A percentile compares a stretch with the other conserved stretches of the same genome.
phyloP scores from a whole-genome alignment of 129 eudicot genomes.

The Arctium minus region DNA sequence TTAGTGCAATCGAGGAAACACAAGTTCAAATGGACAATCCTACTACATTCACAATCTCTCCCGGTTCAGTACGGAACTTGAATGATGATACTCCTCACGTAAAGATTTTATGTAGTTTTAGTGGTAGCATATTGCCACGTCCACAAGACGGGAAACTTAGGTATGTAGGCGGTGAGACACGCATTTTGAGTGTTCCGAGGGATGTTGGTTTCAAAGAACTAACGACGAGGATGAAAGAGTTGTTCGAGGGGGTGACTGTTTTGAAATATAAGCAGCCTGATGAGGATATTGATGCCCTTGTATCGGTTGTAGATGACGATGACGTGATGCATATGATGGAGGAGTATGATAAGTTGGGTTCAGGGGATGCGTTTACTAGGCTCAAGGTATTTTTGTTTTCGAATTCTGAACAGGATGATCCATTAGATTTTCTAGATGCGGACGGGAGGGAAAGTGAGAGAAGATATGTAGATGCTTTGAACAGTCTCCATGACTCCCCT shows the following conservation, averaged over 20 bases:
- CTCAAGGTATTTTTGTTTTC: slow-evolving; percentile 67
- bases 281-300: slow-evolving; percentile 95
- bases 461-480: slow-evolving; percentile 83
- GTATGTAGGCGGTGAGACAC: slow-evolving; percentile 90
- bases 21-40: slow-evolving; percentile 57
- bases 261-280: slow-evolving; percentile 90
- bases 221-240: slow-evolving; percentile 74
- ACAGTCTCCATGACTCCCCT: slow-evolving; percentile 69
- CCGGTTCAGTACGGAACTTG: slow-evolving; percentile 37
- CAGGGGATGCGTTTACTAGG: slow-evolving; percentile 73
- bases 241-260: slow-evolving; percentile 55
- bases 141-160: slow-evolving; percentile 93
- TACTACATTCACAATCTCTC: slow-evolving; percentile 23
- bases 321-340: slow-evolving; percentile 95
- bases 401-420: slow-evolving; percentile 53
- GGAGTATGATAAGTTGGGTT: slow-evolving; percentile 84
- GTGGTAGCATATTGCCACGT: slow-evolving; percentile 78
- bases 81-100: slow-evolving; percentile 53
- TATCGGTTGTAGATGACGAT: slow-evolving; percentile 88
- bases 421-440: slow-evolving; percentile 55
- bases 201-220: slow-evolving; percentile 62
- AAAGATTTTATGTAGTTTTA: slow-evolving; percentile 84
- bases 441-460: slow-evolving; percentile 74
- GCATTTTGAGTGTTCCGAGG: slow-evolving; percentile 65
- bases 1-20: slow-evolving; percentile 6